Conservation (phyloP, 108 stramenopile genomes). For the Conticribra guillardii region DNA sequence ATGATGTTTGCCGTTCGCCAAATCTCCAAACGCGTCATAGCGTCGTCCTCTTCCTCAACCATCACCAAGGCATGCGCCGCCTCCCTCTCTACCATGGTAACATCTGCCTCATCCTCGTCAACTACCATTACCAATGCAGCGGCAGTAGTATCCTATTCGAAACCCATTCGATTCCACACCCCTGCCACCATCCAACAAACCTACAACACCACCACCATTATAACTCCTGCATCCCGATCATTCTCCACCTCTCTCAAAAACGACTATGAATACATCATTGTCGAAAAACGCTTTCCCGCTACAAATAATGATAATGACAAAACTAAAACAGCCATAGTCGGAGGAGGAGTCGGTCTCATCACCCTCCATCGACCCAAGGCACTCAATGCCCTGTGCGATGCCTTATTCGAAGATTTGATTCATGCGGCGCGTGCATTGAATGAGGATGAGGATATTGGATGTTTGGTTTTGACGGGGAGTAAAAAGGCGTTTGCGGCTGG, state of each 20-base stretch:
- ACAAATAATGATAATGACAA: too few relatives aligned
- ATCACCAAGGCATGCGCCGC: neutral
- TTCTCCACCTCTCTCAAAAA: constrained; percentile 23
- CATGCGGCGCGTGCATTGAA: constrained; percentile 81
- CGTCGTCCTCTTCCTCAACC: neutral
- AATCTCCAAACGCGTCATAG: neutral
- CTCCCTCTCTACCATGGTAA: neutral
- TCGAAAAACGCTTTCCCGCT: constrained; percentile 56
- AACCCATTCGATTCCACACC: neutral
- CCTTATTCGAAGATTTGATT: constrained; percentile 85
- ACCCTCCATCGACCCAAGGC: constrained; percentile 96
- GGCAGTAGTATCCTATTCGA: neutral
- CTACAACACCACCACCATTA: neutral
- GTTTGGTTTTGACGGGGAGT: constrained; percentile 94
- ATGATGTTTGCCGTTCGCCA: neutral
- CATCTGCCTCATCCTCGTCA: neutral
- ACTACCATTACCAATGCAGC: too few relatives aligned
- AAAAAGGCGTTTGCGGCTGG: constrained; percentile 96
- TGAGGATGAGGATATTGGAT: constrained; percentile 77
- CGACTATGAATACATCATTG: constrained; percentile 70
- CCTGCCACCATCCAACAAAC: neutral
- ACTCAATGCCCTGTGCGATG: constrained; percentile 95
- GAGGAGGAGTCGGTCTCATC: constrained; percentile 85
- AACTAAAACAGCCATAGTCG: constrained; percentile 16
- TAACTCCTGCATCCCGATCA: neutral